Conservation (phyloP, 345 rosid species). For the Geranium rotundifolium region DNA sequence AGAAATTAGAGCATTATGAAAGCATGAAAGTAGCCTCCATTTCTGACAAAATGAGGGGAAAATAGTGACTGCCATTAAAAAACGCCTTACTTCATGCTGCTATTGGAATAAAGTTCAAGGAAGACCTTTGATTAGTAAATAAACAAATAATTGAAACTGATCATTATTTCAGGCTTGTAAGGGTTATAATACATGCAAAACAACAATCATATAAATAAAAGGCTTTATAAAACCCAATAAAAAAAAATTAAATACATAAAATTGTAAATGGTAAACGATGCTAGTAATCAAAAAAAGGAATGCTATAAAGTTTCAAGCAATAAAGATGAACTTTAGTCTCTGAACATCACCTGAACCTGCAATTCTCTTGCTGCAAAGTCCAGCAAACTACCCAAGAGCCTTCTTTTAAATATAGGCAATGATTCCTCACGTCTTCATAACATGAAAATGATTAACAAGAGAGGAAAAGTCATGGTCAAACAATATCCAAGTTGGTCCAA, state of each 20-base stretch:
- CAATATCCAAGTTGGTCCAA: constrained; percentile 3
- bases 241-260: not conserved
- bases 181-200: constrained; percentile 1
- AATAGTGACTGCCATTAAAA: not conserved
- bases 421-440: constrained; percentile 89
- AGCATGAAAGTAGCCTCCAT: not conserved
- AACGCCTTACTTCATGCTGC: too few species aligned
- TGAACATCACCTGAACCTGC: constrained; percentile 71
- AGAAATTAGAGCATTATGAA: not conserved
- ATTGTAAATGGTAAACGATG: constrained; percentile 2
- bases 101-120: too few species aligned
- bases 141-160: not conserved
- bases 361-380: constrained; percentile 96
- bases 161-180: not conserved
- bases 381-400: constrained; percentile 87
- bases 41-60: not conserved
- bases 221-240: not conserved
- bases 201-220: not conserved
- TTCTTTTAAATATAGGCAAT: constrained; percentile 85
- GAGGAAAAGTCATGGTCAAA: constrained; percentile 10
- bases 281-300: constrained; percentile 2
- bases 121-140: not conserved
- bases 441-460: constrained; percentile 9
- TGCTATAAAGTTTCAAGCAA: not conserved
- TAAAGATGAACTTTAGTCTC: constrained; percentile 5